Conservation (phyloP, 768 basidiomycete genomes). For the Artomyces pyxidatus region DNA sequence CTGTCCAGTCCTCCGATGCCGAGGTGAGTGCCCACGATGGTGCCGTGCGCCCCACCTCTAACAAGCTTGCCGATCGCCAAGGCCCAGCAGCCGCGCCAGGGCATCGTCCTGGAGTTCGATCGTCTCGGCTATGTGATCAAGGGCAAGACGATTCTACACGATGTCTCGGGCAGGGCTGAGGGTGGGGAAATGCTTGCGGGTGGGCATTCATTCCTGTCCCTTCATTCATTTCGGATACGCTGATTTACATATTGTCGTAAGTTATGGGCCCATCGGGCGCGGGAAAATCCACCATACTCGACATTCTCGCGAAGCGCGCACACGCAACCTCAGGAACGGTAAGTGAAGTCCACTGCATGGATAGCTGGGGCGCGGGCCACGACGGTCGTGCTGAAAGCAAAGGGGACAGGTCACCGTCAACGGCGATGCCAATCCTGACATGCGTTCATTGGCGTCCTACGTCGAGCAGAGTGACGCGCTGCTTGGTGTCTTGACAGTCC, state of each 20-base stretch:
- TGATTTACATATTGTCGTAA: not conserved
- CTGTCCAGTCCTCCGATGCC: too few species aligned
- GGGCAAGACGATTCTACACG: slow-evolving; percentile 14
- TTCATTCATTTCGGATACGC: not conserved
- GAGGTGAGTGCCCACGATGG: too few species aligned
- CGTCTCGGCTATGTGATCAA: slow-evolving; percentile 1
- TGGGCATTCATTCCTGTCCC: not conserved
- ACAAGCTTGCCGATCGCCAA: too few species aligned
- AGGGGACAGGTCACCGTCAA: slow-evolving; percentile 15
- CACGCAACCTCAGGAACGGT: slow-evolving; percentile 27
- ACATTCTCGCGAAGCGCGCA: slow-evolving; percentile 44
- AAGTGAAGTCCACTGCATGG: not conserved
- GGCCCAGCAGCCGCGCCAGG: too few species aligned
- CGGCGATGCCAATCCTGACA: slow-evolving; percentile 15
- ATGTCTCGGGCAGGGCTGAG: slow-evolving; percentile 8
- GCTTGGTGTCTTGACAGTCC: slow-evolving; percentile 48
- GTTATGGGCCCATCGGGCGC: slow-evolving; percentile 47
- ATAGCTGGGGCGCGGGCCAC: not conserved
- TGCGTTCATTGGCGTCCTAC: slow-evolving; percentile 37
- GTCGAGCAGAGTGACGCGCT: slow-evolving; percentile 58
- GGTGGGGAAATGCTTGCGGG: slow-evolving; percentile 23
- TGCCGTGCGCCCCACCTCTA: too few species aligned
- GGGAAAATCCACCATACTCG: slow-evolving; percentile 44
- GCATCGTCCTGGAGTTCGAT: not conserved
- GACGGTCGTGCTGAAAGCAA: not conserved